A percentile compares a stretch with the other conserved stretches of the same genome.
phyloP scores from a whole-genome alignment of 1,284 basidiomycete genomes.

The Meripilus lineatus region DNA sequence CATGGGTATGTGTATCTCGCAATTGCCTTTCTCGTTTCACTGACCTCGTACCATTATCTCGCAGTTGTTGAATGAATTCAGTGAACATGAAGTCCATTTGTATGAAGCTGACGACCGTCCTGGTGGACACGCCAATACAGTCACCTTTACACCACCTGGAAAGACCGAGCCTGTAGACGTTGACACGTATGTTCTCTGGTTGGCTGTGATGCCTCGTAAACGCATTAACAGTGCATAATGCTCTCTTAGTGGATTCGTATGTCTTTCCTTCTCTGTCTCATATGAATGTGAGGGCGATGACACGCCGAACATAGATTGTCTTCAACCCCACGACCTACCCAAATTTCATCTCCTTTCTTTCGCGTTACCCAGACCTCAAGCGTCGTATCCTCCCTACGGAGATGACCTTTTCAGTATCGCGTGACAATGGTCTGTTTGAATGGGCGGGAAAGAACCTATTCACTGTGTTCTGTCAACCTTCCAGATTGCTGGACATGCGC shows the following conservation, averaged over 20 bases:
- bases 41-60: neutral
- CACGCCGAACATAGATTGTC: conserved; percentile 52
- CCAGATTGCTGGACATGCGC: conserved; percentile 54
- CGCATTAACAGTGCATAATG: neutral
- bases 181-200: conserved; percentile 55
- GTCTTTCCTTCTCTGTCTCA: too few relatives aligned
- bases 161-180: conserved; percentile 43
- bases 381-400: conserved; percentile 49
- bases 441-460: conserved; percentile 66
- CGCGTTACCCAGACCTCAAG: conserved; percentile 43
- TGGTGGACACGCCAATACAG: conserved; percentile 81
- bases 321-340: conserved; percentile 79
- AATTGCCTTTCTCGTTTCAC: conserved; percentile 1
- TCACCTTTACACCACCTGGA: conserved; percentile 44
- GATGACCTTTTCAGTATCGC: conserved; percentile 78
- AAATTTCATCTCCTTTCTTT: conserved; percentile 74
- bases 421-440: conserved; percentile 64
- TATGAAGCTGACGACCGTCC: conserved; percentile 68
- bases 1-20: conserved; percentile 56
- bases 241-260: conserved; percentile 46
- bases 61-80: conserved; percentile 73
- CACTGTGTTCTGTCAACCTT: conserved; percentile 64
- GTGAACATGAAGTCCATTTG: conserved; percentile 75
- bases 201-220: conserved; percentile 5
- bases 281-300: too few relatives aligned